Conservation (phyloP, 2,329 filamentous ascomycete genomes). For the Pestalotiopsis sp. region DNA sequence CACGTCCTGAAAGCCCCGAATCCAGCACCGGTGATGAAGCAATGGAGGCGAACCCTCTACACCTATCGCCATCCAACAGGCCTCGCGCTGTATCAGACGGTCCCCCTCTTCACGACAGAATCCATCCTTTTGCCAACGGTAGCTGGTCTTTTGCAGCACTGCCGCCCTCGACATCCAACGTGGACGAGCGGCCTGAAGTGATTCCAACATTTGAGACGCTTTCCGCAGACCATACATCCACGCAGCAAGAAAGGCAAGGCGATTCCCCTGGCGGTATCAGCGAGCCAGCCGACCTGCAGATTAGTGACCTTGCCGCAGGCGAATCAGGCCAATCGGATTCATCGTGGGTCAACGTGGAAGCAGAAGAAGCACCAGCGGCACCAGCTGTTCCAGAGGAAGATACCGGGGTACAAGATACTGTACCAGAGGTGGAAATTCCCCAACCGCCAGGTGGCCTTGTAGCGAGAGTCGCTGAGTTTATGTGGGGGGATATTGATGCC, state of each 20-base stretch:
- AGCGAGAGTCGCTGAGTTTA: conserved; percentile 57
- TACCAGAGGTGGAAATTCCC: background rate
- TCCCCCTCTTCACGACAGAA: conserved; percentile 43
- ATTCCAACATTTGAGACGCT: background rate
- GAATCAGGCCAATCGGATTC: background rate
- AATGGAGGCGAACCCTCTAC: background rate
- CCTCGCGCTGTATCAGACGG: conserved; percentile 62
- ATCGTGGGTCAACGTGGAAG: background rate
- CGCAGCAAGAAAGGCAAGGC: background rate
- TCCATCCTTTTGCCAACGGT: conserved; percentile 60
- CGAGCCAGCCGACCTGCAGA: background rate
- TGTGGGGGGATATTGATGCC: conserved; percentile 61
- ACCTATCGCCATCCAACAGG: conserved; percentile 28
- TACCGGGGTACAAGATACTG: conserved; percentile 13
- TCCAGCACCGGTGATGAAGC: background rate
- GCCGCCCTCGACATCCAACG: background rate
- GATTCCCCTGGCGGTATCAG: background rate
- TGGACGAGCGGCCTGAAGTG: background rate
- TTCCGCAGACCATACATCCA: background rate
- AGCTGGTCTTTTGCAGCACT: conserved; percentile 50
- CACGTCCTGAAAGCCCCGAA: conserved; percentile 15
- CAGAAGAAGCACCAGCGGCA: background rate
- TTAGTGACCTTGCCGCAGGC: background rate
- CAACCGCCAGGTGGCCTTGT: conserved; percentile 40
- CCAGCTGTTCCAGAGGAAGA: conserved; percentile 10